Evolutionary conservation across 2,329 filamentous ascomycete species (phyloP), one percentile per base, ranked within the genome.

Genomic region (Venturia nashicola): DNA sequence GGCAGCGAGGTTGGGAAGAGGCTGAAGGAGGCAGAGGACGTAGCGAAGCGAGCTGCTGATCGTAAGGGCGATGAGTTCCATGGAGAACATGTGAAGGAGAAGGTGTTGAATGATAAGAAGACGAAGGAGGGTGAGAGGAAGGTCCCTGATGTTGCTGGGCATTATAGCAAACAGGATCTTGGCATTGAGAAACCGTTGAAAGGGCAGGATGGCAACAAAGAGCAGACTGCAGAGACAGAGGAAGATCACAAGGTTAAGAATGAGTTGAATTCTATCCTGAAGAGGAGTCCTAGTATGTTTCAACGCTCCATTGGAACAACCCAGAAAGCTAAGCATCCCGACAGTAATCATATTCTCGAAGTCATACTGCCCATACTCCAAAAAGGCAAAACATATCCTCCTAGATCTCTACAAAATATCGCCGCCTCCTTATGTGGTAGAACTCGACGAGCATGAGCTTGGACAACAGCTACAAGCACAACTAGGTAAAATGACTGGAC

Each of bases 271-370:
- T 74, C 76, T 8, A 96, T 97, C 60, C 75, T 97, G 67, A 94
- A 92, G 78, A 88, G 86, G 71, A 86, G 90, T 3, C 91, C 93
- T 18, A 87, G 91, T 95, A 83, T 68, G 83, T 78, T 59, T 43
- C 27, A 59, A 34, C 36, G n/a, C 40, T 42, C 42, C 18, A 64
- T 14, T 46, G 62, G 54, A 55, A 32, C 27, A 62, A 27, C 55
- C 20, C 39, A 42, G 20, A 23, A 18, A 7, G 54, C 54, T 48
- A 36, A 61, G n/a, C 20, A 12, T n/a, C 16, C 12, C 3, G 14
- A 36, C 68, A 94, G 91, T 97, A 66, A 89, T 97, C 73, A 90
- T 99, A 70, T 97, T 97, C 78, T 96, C 91, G 67, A 97, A 99
- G 76, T 85, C 89, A 1, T 96, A 93, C 77, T 99, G 94, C 75